These are phyloP conservation scores for Aurifilum marmelostoma DNA, from an alignment of 2,329 filamentous ascomycete genomes.

Conservation along the genomic window DNA sequence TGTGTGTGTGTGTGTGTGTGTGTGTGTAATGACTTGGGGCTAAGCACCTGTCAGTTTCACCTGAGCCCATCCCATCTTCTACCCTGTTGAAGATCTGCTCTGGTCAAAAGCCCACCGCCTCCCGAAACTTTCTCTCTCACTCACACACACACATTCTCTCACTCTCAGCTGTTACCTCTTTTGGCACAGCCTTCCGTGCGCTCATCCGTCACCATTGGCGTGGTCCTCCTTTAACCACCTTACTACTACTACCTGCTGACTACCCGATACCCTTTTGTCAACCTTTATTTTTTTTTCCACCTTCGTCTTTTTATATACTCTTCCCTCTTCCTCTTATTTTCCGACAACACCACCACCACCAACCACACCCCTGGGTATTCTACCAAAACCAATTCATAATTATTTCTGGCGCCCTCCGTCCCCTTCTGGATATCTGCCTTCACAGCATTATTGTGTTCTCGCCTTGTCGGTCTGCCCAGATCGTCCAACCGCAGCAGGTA, in stretches of 20 bases:
- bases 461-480: not conserved
- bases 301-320: not conserved
- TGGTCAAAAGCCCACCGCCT: constrained; percentile 9
- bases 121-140: constrained; percentile 10
- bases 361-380: constrained; percentile 26
- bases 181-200: constrained; percentile 26
- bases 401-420: too few species aligned
- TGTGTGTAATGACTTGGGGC: constrained; percentile 32
- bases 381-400: too few species aligned
- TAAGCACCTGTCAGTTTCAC: constrained; percentile 38
- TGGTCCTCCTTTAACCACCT: constrained; percentile 8
- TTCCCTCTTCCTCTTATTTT: not conserved
- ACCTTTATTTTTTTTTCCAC: not conserved
- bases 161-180: constrained; percentile 29
- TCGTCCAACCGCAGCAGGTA: not conserved
- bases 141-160: not conserved
- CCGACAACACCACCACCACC: not conserved
- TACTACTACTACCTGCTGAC: constrained; percentile 2
- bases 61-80: constrained; percentile 28
- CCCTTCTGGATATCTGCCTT: too few species aligned
- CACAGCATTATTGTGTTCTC: constrained; percentile 20
- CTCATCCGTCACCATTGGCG: constrained; percentile 26
- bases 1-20: not conserved
- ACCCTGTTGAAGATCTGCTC: constrained; percentile 21
- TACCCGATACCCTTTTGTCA: constrained; percentile 12